Percentiles rank a stretch among this genome's conserved stretches.
phyloP scores from a whole-genome alignment of 2,329 filamentous ascomycete genomes.

The Stylonectria norvegica region DNA sequence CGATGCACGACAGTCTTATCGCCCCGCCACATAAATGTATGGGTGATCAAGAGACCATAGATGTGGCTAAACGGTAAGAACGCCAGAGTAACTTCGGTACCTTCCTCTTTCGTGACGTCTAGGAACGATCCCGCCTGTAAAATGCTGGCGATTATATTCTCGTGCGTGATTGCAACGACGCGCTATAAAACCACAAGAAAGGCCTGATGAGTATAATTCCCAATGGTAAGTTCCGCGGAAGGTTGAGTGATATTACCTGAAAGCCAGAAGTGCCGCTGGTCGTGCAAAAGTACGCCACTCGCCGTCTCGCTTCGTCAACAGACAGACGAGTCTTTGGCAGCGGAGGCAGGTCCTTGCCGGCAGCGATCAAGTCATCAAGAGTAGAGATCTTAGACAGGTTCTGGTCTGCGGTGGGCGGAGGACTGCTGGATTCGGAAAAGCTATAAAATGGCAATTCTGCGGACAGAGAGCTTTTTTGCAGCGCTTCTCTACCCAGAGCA shows the following conservation, averaged over 20 bases:
- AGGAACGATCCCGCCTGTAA: slow-evolving; percentile 3
- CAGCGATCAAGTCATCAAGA: slow-evolving; percentile 2
- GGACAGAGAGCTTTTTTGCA: background rate
- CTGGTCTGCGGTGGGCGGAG: background rate
- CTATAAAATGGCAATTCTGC: slow-evolving; percentile 3
- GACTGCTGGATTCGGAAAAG: background rate
- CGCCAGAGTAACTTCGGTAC: background rate
- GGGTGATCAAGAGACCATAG: slow-evolving; percentile 2
- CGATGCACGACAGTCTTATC: slow-evolving; percentile 2
- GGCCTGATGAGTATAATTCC: slow-evolving; percentile 2
- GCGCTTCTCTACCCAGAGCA: background rate
- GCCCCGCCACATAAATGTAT: slow-evolving; percentile 1
- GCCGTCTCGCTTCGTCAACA: slow-evolving; percentile 1
- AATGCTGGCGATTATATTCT: slow-evolving; percentile 6
- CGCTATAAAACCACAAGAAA: slow-evolving; percentile 1
- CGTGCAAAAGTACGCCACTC: slow-evolving; percentile 7
- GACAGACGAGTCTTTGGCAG: background rate
- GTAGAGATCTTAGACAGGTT: background rate
- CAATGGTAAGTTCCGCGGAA: background rate
- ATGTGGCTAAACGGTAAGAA: slow-evolving; percentile 3
- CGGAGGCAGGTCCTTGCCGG: background rate
- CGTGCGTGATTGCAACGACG: slow-evolving; percentile 5
- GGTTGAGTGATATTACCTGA: slow-evolving; percentile 6
- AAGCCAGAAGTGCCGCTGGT: slow-evolving; percentile 13
- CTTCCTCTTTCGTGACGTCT: background rate